These are phyloP conservation scores for Cyclotella sp. DNA, from an alignment of 108 stramenopile species.

Conservation along the genomic window DNA sequence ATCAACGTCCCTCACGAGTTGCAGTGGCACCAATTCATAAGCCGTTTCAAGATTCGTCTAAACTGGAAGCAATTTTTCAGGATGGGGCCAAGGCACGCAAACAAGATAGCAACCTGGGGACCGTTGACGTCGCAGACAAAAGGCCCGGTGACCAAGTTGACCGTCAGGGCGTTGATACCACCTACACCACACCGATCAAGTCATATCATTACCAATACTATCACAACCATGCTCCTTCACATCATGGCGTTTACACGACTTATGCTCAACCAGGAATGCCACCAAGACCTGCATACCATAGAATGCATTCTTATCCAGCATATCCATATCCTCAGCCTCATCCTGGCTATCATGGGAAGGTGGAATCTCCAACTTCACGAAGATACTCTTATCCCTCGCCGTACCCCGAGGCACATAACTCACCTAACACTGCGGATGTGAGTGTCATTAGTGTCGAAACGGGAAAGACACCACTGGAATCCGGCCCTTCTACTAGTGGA, in stretches of 20 bases:
- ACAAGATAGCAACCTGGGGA: background rate
- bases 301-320: slow-evolving; percentile 19
- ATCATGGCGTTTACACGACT: background rate
- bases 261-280: background rate
- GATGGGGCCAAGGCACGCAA: background rate
- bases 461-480: background rate
- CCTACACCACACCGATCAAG: background rate
- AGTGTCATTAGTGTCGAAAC: background rate
- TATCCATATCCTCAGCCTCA: slow-evolving; percentile 16
- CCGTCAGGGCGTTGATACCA: background rate
- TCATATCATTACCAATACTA: slow-evolving; percentile 13
- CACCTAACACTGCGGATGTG: background rate
- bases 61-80: background rate
- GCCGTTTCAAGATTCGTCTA: background rate
- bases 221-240: slow-evolving; percentile 1
- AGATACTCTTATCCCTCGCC: slow-evolving; percentile 3
- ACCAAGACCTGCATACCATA: slow-evolving; percentile 18
- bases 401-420: slow-evolving; percentile 16
- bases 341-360: background rate
- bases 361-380: background rate
- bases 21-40: background rate
- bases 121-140: background rate
- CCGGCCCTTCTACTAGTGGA: no score
- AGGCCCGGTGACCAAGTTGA: background rate
- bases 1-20: background rate